phyloP scores from a whole-genome alignment of 1,284 basidiomycete species.

The Schizophyllum amplum region DNA sequence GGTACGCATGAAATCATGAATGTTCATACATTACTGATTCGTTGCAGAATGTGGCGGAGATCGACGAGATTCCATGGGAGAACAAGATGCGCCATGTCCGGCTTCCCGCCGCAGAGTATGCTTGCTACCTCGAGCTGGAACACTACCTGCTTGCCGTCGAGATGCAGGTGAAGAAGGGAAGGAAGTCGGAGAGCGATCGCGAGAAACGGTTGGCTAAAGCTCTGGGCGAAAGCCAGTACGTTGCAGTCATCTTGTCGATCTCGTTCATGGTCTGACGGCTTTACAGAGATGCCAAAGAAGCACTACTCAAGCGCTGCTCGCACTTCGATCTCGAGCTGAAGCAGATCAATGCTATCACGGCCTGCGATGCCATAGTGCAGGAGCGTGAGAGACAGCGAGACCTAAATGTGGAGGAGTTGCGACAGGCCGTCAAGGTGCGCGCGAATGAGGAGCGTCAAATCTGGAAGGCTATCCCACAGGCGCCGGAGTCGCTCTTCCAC shows the following conservation, averaged over 20 bases:
- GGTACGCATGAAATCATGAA: conserved; percentile 27
- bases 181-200: conserved; percentile 86
- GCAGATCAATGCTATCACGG: conserved; percentile 73
- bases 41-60: conserved; percentile 86
- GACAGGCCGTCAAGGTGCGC: conserved; percentile 56
- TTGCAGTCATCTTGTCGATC: conserved; percentile 12
- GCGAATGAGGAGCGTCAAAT: conserved; percentile 62
- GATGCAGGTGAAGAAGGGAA: conserved; percentile 78
- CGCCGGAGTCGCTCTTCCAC: conserved; percentile 66
- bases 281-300: conserved; percentile 77
- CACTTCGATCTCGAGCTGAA: conserved; percentile 85
- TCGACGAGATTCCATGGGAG: conserved; percentile 86
- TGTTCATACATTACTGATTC: conserved; percentile 2
- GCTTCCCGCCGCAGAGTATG: conserved; percentile 89
- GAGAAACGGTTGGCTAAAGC: conserved; percentile 83
- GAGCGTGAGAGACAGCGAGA: conserved; percentile 76
- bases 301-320: conserved; percentile 86
- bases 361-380: conserved; percentile 84
- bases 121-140: conserved; percentile 93
- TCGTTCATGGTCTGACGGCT: conserved; percentile 9
- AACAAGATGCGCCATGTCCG: conserved; percentile 61
- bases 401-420: conserved; percentile 72
- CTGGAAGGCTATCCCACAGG: conserved; percentile 39
- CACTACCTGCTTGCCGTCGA: conserved; percentile 87
- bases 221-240: conserved; percentile 82